These are phyloP conservation scores for Agroathelia rolfsii DNA, from an alignment of 1,284 basidiomycete species.

Conservation along the genomic window DNA sequence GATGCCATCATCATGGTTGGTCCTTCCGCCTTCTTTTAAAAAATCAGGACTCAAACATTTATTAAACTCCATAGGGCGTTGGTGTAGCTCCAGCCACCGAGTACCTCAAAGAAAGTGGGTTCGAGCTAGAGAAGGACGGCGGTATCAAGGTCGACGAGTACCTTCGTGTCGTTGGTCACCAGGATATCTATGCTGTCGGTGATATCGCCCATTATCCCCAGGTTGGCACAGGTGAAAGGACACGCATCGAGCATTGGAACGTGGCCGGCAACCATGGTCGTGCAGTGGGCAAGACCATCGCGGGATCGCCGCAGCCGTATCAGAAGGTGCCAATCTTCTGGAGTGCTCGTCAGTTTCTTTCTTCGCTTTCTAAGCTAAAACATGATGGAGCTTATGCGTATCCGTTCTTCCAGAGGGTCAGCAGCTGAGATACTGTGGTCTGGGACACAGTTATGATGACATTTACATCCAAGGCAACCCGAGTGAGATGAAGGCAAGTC, in stretches of 20 bases:
- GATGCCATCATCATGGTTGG: conserved; percentile 85
- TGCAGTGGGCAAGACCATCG: conserved; percentile 71
- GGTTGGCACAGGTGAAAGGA: conserved; percentile 36
- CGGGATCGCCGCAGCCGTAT: conserved; percentile 54
- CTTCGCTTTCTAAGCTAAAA: conserved; percentile 13
- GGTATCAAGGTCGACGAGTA: conserved; percentile 77
- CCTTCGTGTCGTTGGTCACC: conserved; percentile 53
- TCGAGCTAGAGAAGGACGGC: conserved; percentile 70
- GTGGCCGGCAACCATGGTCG: conserved; percentile 83
- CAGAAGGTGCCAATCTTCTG: conserved; percentile 85
- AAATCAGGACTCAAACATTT: too few relatives aligned
- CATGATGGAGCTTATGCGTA: conserved; percentile 3
- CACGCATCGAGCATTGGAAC: conserved; percentile 88
- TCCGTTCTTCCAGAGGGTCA: conserved; percentile 48
- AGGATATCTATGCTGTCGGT: conserved; percentile 80
- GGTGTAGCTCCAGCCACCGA: conserved; percentile 83
- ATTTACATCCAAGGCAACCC: conserved; percentile 71
- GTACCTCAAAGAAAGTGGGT: conserved; percentile 65
- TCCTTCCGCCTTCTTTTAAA: too few relatives aligned
- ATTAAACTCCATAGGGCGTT: too few relatives aligned
- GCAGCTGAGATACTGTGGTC: conserved; percentile 76
- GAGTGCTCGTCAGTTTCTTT: conserved; percentile 57
- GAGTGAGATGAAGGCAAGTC: conserved; percentile 65
- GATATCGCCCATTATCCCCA: conserved; percentile 85
- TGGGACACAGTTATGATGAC: conserved; percentile 61